Base-by-base conservation (phyloP, 257 asterid species). In the Cinchona pubescens region DNA sequence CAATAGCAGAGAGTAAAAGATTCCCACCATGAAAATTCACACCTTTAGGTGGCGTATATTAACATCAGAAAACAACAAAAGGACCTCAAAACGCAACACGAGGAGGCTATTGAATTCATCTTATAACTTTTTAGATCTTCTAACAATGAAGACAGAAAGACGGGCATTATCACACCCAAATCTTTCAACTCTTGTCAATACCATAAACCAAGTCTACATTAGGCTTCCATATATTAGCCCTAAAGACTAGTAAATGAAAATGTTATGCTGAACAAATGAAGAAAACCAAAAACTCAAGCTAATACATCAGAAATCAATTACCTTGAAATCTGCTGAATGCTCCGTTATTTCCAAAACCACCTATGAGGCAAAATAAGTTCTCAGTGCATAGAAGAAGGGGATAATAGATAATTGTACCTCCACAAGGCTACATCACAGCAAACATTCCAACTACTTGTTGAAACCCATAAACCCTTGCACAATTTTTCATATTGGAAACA, bases 241-340 rank as follows among this genome's bases (percentile, higher is more conserved):
- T 35, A 30, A 75, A 53, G 43, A 38, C 56, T 9, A 10, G 63
- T 6, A 38, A 64, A 30, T 55, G 11, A 16, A 69, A 38, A 16
- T 18, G 61, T 18, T 75, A 27, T n/a, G n/a, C 40, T 8, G 9
- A 37, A 38, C 13, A 43, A 8, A 64, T 40, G 42, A 67, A 49
- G 21, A 76, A 42, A 67, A 16, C 43, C 49, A 67, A 43, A 37
- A 38, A 30, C 23, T 23, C 40, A 40, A 67, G 69, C 46, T 30
- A 25, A 37, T 25, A 19, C 69, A 79, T 30, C 23, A 67, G 27
- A 79, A 19, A 42, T 46, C 29, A 15, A 35, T 49, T 82, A 82
- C 86, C 86, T 79, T 82, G 81, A 65, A 79, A 83, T 32, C 68
- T 67, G 75, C 73, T 51, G 75, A 75, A 38, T n/a, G 75, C 82